Evolutionary conservation across 108 stramenopile species (phyloP), one percentile per base, ranked within the genome.

Genomic region (Tribonema minus): DNA sequence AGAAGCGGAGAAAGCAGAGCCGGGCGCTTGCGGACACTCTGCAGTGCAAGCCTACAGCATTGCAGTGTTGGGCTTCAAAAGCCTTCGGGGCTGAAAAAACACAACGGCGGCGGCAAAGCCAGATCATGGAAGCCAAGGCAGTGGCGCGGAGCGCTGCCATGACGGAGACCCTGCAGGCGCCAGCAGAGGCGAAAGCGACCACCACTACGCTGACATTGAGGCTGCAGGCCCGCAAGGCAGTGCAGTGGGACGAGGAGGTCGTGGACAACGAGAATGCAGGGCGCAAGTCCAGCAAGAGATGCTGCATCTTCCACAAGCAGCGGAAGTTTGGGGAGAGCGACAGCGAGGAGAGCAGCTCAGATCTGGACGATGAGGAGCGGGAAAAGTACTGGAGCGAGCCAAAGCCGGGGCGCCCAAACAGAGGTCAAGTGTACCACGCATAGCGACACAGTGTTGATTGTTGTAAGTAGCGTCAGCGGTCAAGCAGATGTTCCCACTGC

Each of bases 241-340:
- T 85, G n/a, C 80, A 40, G 6, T 85, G 85, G 85, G 74, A 58
- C 3, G 87, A 91, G 81, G 82, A 83, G 61, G 92, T 92, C 20
- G 76, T 95, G 15, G 91, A 96, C 71, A 96, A 96, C 71, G 96
- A 96, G 78, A 92, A 93, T 1, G 65, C 95, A 76, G 92, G 92
- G 33, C 72, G 92, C 58, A 95, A 95, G 84, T 92, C 90, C 23
- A 90, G 89, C 2, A 96, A 96, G 81, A 82, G 77, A 59, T 96
- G 96, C 75, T 96, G 96, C 82, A 95, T 96, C 61, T 96, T 92
- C 82, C 94, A 95, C 86, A 96, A 96, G 74, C 88, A 91, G 76
- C 72, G 93, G 62, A 85, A 85, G 9, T 96, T 95, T 80, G 94
- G 90, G 27, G 95, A 95, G 62, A 85, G 84, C 79, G 82, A 82